Evolutionary conservation across 1,139 yeast genomes (phyloP).

Genomic region (Candida sanyaensis): DNA sequence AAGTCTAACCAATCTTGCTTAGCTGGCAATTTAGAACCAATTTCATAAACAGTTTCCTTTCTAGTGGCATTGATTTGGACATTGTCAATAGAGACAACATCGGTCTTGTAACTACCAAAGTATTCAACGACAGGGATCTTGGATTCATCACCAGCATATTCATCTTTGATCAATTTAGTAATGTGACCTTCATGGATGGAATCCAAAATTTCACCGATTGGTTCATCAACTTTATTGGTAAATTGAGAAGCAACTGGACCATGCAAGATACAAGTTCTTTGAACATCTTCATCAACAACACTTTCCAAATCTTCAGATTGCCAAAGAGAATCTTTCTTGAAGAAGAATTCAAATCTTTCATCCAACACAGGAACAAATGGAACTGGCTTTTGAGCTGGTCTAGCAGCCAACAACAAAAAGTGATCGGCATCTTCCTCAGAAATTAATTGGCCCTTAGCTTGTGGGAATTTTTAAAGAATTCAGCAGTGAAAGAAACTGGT

Average conservation of each 20-base stretch:
- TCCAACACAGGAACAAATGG: conserved; percentile 96
- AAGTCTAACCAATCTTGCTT: conserved; percentile 70
- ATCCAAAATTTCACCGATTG: conserved; percentile 88
- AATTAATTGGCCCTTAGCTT: conserved; percentile 76
- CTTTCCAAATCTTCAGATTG: conserved; percentile 97
- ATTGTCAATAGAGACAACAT: conserved; percentile 27
- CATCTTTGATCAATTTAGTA: conserved; percentile 63
- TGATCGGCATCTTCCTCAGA: conserved; percentile 95
- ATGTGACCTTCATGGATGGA: conserved; percentile 90
- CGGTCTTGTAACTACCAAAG: conserved; percentile 67
- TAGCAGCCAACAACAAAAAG: conserved; percentile 81
- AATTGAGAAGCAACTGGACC: conserved; percentile 98
- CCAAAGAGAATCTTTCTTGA: conserved; percentile 98
- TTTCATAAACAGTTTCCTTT: conserved; percentile 27
- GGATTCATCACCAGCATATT: conserved; percentile 67
- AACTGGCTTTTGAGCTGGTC: conserved; percentile 93
- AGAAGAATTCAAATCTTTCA: conserved; percentile 91
- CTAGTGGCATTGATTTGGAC: conserved; percentile 39
- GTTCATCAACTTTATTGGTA: conserved; percentile 86
- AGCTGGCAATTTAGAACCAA: conserved; percentile 50
- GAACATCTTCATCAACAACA: conserved; percentile 94
- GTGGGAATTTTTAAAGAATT: conserved; percentile 69
- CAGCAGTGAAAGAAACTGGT: conserved; percentile 63
- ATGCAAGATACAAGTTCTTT: conserved; percentile 96
- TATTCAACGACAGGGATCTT: conserved; percentile 86